Evolutionary conservation across 177 flowering plant species (phyloP).

Genomic region (Vitis hybrid): DNA sequence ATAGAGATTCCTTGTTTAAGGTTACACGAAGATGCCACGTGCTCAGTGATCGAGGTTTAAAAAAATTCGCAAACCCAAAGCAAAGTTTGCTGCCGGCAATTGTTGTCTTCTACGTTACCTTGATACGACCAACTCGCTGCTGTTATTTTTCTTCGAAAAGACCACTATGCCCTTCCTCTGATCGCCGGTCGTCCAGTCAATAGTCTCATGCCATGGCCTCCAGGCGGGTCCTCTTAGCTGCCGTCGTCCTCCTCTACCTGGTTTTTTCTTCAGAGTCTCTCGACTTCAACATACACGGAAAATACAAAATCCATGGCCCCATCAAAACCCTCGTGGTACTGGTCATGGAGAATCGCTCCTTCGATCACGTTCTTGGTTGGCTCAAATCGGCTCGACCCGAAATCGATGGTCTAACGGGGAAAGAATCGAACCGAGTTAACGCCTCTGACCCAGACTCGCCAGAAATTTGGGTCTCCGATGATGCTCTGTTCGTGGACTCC

Average conservation of each 20-base stretch:
- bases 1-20: no score
- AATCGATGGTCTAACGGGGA: constrained; percentile 81
- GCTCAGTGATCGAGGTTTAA: no score
- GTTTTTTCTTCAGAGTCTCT: constrained; percentile 29
- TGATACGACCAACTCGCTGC: background rate
- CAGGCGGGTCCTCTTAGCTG: constrained; percentile 23
- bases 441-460: constrained; percentile 58
- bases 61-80: no score
- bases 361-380: constrained; percentile 94
- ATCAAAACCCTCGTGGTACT: constrained; percentile 85
- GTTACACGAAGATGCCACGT: no score
- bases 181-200: background rate
- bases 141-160: background rate
- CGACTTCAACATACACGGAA: constrained; percentile 21
- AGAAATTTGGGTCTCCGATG: constrained; percentile 47
- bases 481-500: constrained; percentile 67
- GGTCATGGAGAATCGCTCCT: constrained; percentile 97
- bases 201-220: constrained; percentile 19
- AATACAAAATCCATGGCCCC: constrained; percentile 62
- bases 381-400: constrained; percentile 70
- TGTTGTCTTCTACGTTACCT: background rate
- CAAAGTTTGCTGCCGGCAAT: background rate
- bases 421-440: constrained; percentile 55
- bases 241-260: constrained; percentile 34
- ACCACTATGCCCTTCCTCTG: background rate